A percentile compares a stretch with the other conserved stretches of the same genome.
Conservation (phyloP, 108 stramenopile genomes). For the Nannochloropsis gaditana region DNA sequence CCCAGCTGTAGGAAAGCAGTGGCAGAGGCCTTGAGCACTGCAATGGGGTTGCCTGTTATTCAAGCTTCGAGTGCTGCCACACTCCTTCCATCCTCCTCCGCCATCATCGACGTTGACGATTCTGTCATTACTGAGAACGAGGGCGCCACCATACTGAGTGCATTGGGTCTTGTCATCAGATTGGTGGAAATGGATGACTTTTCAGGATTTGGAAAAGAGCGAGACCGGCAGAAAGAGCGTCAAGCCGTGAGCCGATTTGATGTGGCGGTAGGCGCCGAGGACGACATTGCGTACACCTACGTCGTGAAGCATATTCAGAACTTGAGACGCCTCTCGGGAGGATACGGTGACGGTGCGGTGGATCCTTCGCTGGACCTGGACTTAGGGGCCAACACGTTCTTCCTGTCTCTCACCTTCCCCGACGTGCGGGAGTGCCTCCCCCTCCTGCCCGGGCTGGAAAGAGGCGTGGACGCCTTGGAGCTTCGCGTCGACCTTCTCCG, state of each 20-base stretch:
- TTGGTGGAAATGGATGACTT: conserved; percentile 1
- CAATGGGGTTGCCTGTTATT: neutral
- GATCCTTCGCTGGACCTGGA: conserved; percentile 22
- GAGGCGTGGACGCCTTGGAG: conserved; percentile 50
- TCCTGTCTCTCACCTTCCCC: conserved; percentile 50
- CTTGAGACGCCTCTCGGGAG: neutral
- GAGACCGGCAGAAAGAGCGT: neutral
- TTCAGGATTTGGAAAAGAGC: neutral
- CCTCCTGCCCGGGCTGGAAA: conserved; percentile 34
- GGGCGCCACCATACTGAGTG: neutral
- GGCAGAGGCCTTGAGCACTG: neutral
- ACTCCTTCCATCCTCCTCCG: neutral
- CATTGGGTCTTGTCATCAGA: neutral
- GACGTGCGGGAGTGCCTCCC: conserved; percentile 33
- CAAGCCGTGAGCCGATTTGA: conserved; percentile 13
- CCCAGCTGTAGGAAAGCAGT: neutral
- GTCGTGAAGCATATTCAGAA: neutral
- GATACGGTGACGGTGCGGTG: neutral
- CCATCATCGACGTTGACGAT: neutral
- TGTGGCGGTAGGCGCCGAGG: neutral
- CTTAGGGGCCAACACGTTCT: conserved; percentile 52
- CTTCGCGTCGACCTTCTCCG: conserved; percentile 52
- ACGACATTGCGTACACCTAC: neutral
- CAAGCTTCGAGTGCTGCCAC: neutral
- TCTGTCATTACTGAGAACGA: neutral